These are phyloP conservation scores for Tetraselmis chui DNA, from an alignment of 139 green algal species.

Conservation along the genomic window DNA sequence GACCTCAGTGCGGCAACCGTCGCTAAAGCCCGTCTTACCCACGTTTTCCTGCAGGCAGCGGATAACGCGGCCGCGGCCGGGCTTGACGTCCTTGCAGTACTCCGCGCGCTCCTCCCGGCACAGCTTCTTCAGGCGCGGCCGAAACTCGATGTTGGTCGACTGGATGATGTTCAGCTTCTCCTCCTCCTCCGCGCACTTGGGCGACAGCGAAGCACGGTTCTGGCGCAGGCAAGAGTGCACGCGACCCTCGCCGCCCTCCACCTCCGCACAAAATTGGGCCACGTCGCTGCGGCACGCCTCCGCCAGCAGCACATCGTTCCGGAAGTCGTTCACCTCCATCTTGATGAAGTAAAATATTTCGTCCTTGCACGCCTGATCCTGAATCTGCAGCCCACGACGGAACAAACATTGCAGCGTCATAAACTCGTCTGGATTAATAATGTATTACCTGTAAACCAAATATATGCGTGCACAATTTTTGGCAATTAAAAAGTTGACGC, in stretches of 20 bases:
- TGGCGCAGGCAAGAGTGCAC: conserved; percentile 72
- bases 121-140: conserved; percentile 58
- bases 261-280: conserved; percentile 53
- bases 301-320: conserved; percentile 62
- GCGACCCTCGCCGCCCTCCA: conserved; percentile 45
- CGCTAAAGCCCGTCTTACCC: conserved; percentile 55
- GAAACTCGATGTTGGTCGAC: conserved; percentile 49
- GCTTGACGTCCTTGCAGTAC: conserved; percentile 58
- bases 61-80: conserved; percentile 14
- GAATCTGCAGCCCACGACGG: conserved; percentile 35
- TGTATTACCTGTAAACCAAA: too few species aligned
- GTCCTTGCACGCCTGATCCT: conserved; percentile 53
- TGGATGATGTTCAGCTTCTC: conserved; percentile 48
- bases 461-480: too few species aligned
- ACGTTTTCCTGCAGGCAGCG: conserved; percentile 61
- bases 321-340: conserved; percentile 60
- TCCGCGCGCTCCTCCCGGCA: conserved; percentile 58
- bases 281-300: conserved; percentile 62
- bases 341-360: conserved; percentile 80
- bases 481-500: too few species aligned
- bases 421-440: conserved; percentile 12
- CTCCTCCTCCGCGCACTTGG: conserved; percentile 66
- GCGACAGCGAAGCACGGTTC: conserved; percentile 52
- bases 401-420: conserved; percentile 9
- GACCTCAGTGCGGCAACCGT: conserved; percentile 49